phyloP scores from a whole-genome alignment of 345 rosid species.

The Syzygium jambos region DNA sequence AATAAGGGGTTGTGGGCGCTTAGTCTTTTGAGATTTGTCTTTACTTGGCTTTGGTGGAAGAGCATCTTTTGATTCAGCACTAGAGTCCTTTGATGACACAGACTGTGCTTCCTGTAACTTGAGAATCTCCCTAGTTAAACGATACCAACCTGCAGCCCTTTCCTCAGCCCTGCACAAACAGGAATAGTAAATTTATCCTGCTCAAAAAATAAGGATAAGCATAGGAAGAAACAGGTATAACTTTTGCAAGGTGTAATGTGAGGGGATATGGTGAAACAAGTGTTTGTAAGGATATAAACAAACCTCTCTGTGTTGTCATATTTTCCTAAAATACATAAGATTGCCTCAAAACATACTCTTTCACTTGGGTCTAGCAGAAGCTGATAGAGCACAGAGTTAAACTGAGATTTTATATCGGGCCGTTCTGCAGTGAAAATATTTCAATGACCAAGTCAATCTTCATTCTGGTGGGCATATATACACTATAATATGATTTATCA shows the following conservation, averaged over 20 bases:
- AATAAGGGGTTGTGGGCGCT: slow-evolving; percentile 95
- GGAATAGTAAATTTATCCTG: background rate
- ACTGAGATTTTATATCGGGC: slow-evolving; percentile 90
- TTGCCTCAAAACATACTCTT: slow-evolving; percentile 98
- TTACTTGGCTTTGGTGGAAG: slow-evolving; percentile 40
- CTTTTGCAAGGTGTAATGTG: background rate
- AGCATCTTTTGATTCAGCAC: slow-evolving; percentile 28
- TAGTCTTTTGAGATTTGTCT: slow-evolving; percentile 79
- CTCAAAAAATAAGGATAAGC: background rate
- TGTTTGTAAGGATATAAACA: slow-evolving; percentile 3
- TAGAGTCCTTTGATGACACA: slow-evolving; percentile 40
- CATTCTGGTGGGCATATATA: background rate
- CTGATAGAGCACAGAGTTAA: slow-evolving; percentile 90
- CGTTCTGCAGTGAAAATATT: slow-evolving; percentile 48
- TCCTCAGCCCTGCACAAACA: slow-evolving; percentile 59
- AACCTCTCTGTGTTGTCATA: slow-evolving; percentile 72
- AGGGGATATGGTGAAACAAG: background rate
- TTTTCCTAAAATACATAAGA: slow-evolving; percentile 86
- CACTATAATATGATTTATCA: slow-evolving; percentile 1
- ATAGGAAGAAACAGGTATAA: background rate
- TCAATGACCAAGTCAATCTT: slow-evolving; percentile 5
- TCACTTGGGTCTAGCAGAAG: slow-evolving; percentile 97
- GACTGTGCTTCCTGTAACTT: slow-evolving; percentile 96
- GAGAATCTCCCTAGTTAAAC: slow-evolving; percentile 90
- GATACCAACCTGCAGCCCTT: slow-evolving; percentile 98